Conservation (phyloP, 2,329 filamentous ascomycete genomes). For the Colletotrichum endophyticum region DNA sequence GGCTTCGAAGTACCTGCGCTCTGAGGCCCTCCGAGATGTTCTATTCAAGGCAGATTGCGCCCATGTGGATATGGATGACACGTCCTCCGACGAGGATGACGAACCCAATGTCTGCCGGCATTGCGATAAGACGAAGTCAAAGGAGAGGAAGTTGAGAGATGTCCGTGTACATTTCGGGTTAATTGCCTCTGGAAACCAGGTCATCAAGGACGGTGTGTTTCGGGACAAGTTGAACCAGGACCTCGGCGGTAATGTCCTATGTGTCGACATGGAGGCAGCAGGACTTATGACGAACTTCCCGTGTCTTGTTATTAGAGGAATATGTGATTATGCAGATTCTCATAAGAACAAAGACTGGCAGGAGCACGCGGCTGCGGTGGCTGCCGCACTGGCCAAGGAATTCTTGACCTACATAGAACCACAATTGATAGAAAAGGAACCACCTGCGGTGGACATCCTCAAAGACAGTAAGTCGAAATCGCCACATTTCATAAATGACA, state of each 20-base stretch:
- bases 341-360: slow-evolving; percentile 43
- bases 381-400: too few relatives aligned
- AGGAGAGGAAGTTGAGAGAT: neutral
- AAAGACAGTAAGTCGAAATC: too few relatives aligned
- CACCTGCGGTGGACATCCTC: too few relatives aligned
- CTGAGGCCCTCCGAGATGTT: slow-evolving; percentile 4
- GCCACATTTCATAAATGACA: too few relatives aligned
- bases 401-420: too few relatives aligned
- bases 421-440: too few relatives aligned
- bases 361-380: slow-evolving; percentile 35
- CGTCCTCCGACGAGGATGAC: neutral
- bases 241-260: slow-evolving; percentile 23
- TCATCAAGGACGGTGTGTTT: slow-evolving; percentile 35
- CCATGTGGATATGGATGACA: neutral
- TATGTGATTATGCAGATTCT: slow-evolving; percentile 44
- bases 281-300: slow-evolving; percentile 30
- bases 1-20: neutral
- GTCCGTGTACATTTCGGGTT: slow-evolving; percentile 24
- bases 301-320: slow-evolving; percentile 41
- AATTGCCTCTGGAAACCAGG: slow-evolving; percentile 36
- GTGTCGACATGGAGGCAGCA: slow-evolving; percentile 34
- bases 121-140: neutral
- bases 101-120: accelerated
- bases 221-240: slow-evolving; percentile 32
- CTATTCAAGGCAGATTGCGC: slow-evolving; percentile 10